Evolutionary conservation across 2,329 filamentous ascomycete species (phyloP).

Genomic region (Colletotrichum tanaceti): DNA sequence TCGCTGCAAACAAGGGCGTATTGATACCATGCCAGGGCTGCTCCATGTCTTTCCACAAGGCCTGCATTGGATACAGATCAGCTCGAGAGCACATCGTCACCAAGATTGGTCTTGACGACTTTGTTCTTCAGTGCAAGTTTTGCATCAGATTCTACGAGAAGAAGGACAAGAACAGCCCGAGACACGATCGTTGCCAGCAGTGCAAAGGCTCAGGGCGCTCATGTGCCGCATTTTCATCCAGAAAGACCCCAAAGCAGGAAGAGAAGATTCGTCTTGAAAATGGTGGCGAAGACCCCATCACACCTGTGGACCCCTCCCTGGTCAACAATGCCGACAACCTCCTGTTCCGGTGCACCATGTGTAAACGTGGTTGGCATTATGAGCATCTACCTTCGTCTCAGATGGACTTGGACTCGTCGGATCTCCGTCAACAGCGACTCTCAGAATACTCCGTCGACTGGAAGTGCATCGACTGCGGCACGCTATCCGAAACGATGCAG

Average conservation of each 20-base stretch:
- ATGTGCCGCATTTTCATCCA: slow-evolving; percentile 80
- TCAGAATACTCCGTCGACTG: slow-evolving; percentile 80
- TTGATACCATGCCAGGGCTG: slow-evolving; percentile 94
- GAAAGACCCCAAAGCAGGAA: slow-evolving; percentile 81
- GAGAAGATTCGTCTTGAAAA: slow-evolving; percentile 86
- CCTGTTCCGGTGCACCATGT: slow-evolving; percentile 84
- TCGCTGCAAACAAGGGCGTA: slow-evolving; percentile 70
- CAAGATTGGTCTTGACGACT: slow-evolving; percentile 80
- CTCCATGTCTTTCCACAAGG: slow-evolving; percentile 83
- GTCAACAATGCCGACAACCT: slow-evolving; percentile 82
- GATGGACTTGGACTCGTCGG: slow-evolving; percentile 41
- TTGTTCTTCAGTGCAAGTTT: slow-evolving; percentile 89
- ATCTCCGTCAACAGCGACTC: slow-evolving; percentile 70
- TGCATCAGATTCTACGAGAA: slow-evolving; percentile 78
- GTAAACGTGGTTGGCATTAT: slow-evolving; percentile 84
- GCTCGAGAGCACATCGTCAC: slow-evolving; percentile 88
- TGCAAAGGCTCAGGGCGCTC: slow-evolving; percentile 75
- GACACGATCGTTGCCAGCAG: slow-evolving; percentile 75
- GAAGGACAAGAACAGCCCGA: slow-evolving; percentile 77
- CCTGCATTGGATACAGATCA: slow-evolving; percentile 80
- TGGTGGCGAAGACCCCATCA: slow-evolving; percentile 80
- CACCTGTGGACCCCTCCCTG: slow-evolving; percentile 68
- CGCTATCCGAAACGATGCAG: slow-evolving; percentile 74
- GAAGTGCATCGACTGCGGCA: slow-evolving; percentile 82
- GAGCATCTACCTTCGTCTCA: slow-evolving; percentile 71